Conservation (phyloP, 1,284 basidiomycete species). For the Coriolopsis trogii region DNA sequence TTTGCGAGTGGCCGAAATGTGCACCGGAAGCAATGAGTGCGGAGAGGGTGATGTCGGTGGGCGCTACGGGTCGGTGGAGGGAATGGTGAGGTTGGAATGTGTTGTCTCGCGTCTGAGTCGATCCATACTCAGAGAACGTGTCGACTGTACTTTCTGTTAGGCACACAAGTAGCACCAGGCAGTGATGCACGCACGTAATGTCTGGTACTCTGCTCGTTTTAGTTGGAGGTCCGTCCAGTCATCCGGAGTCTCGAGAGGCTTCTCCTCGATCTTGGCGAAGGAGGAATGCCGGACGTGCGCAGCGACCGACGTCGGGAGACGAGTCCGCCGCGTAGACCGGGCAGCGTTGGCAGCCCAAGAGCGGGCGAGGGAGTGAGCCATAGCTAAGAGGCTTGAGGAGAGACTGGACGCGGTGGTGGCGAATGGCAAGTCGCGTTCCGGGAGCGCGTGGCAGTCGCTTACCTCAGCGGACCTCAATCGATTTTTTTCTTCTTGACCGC, state of each 20-base stretch:
- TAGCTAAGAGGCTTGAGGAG: conserved; percentile 24
- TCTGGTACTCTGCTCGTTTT: conserved; percentile 54
- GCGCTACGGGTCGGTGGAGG: conserved; percentile 64
- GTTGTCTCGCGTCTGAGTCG: conserved; percentile 72
- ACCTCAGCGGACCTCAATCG: conserved; percentile 34
- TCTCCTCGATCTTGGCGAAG: conserved; percentile 35
- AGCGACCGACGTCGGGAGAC: conserved; percentile 7
- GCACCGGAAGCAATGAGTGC: conserved; percentile 92
- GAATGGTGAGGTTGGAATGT: conserved; percentile 77
- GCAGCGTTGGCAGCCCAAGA: conserved; percentile 45
- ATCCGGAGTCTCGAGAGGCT: conserved; percentile 47
- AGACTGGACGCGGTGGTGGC: conserved; percentile 32
- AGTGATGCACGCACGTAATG: conserved; percentile 49
- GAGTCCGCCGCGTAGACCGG: conserved; percentile 34
- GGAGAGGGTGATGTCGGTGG: conserved; percentile 78
- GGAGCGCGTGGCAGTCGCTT: conserved; percentile 31
- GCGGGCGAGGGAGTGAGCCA: conserved; percentile 41
- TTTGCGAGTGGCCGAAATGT: conserved; percentile 88
- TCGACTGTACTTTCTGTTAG: conserved; percentile 52
- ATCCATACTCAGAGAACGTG: conserved; percentile 73
- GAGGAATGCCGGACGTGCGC: conserved; percentile 27
- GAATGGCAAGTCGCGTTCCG: conserved; percentile 25
- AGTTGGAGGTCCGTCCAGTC: conserved; percentile 70
- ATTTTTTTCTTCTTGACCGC: conserved; percentile 40
- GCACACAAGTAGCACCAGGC: not conserved